These are phyloP conservation scores for Xylariales sp. DNA, from an alignment of 2,329 filamentous ascomycete species.

Conservation along the genomic window DNA sequence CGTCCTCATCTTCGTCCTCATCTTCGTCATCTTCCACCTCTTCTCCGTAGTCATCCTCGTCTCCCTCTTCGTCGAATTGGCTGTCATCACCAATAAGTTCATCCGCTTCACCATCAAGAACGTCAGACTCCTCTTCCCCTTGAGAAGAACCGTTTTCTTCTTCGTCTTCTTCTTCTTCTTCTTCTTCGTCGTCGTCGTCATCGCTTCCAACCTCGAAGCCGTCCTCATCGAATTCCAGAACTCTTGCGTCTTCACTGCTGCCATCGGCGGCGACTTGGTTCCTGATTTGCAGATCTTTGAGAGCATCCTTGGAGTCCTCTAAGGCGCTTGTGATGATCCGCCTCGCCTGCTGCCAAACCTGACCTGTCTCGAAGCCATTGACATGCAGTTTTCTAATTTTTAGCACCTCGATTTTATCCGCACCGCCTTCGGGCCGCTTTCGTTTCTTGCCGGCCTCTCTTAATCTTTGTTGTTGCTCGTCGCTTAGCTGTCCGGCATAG, in stretches of 20 bases:
- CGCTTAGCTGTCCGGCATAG: conserved; percentile 68
- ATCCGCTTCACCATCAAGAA: conserved; percentile 15
- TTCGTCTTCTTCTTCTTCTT: conserved; percentile 26
- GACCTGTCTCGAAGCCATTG: conserved; percentile 80
- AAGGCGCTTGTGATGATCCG: conserved; percentile 65
- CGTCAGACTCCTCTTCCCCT: conserved; percentile 25
- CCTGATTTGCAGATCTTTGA: conserved; percentile 45
- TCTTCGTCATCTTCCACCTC: conserved; percentile 4
- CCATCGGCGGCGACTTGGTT: conserved; percentile 52
- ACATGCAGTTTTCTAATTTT: conserved; percentile 80
- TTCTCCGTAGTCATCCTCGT: conserved; percentile 18
- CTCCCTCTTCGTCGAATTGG: conserved; percentile 29
- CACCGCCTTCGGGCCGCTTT: conserved; percentile 54
- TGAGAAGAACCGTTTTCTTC: conserved; percentile 27
- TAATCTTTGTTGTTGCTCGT: conserved; percentile 65
- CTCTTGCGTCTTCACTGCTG: conserved; percentile 27
- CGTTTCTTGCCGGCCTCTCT: conserved; percentile 70
- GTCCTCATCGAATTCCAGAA: conserved; percentile 24
- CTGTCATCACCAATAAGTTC: conserved; percentile 22
- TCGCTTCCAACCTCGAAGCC: conserved; percentile 11
- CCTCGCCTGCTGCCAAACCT: conserved; percentile 92
- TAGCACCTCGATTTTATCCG: conserved; percentile 49
- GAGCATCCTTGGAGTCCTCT: conserved; percentile 39
- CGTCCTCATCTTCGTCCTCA: conserved; percentile 33
- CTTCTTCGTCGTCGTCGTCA: conserved; percentile 29